These are phyloP conservation scores for Eugenia klotzschiana DNA, from an alignment of 441 rosid genomes.

Conservation along the genomic window DNA sequence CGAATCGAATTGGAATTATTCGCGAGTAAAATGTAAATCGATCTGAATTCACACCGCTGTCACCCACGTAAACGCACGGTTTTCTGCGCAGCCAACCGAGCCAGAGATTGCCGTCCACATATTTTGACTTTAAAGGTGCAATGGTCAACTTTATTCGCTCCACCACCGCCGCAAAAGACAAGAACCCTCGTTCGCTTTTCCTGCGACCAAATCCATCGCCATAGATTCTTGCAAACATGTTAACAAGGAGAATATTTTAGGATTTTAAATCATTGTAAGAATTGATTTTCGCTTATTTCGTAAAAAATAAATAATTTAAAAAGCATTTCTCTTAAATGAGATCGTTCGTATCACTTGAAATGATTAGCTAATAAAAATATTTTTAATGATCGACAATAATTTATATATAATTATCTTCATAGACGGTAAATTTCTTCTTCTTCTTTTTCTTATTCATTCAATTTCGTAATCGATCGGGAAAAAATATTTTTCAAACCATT, in stretches of 20 bases:
- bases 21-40: background rate
- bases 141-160: background rate
- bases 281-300: background rate
- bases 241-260: background rate
- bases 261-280: background rate
- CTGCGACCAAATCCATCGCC: background rate
- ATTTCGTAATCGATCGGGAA: too few species aligned
- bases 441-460: too few species aligned
- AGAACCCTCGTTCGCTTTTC: background rate
- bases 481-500: too few species aligned
- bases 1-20: too few species aligned
- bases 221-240: background rate
- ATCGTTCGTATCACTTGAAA: too few species aligned
- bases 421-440: too few species aligned
- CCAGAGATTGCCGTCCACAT: background rate
- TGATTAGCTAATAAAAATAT: too few species aligned
- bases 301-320: too few species aligned
- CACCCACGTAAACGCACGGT: background rate
- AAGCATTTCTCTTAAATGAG: too few species aligned
- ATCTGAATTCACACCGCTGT: background rate
- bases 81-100: background rate
- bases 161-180: background rate
- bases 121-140: background rate
- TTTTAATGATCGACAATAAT: too few species aligned
- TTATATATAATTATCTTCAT: too few species aligned